A percentile compares a stretch with the other conserved stretches of the same genome.
phyloP scores from a whole-genome alignment of 1,284 basidiomycete species.

The Fomitopsis palustris region DNA sequence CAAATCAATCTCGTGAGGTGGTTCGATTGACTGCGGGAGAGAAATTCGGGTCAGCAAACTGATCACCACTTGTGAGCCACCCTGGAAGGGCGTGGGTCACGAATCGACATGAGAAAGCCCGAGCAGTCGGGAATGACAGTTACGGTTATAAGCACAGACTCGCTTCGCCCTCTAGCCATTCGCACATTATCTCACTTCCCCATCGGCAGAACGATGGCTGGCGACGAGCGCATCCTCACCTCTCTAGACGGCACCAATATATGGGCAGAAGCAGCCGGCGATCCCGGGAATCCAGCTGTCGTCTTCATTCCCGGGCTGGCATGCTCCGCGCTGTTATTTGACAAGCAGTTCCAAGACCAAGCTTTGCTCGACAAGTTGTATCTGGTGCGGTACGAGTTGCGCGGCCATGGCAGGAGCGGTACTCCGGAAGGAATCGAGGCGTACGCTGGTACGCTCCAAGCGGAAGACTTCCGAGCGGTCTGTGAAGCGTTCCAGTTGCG shows the following conservation, averaged over 20 bases:
- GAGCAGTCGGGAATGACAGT: too few relatives aligned
- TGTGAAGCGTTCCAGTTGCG: constrained; percentile 28
- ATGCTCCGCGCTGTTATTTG: constrained; percentile 33
- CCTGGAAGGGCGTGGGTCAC: too few relatives aligned
- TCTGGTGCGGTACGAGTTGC: constrained; percentile 33
- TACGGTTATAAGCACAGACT: too few relatives aligned
- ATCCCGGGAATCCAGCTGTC: constrained; percentile 34
- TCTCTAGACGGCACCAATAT: constrained; percentile 27
- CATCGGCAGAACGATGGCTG: too few relatives aligned
- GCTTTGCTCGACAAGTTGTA: constrained; percentile 30
- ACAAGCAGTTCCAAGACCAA: constrained; percentile 34
- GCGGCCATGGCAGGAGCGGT: constrained; percentile 30
- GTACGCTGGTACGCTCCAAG: constrained; percentile 28
- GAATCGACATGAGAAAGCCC: too few relatives aligned
- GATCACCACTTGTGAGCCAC: too few relatives aligned
- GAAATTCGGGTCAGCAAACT: too few relatives aligned
- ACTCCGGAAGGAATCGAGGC: constrained; percentile 21
- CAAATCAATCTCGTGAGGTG: too few relatives aligned
- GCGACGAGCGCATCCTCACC: too few relatives aligned
- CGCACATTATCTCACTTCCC: too few relatives aligned
- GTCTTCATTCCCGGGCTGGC: constrained; percentile 42
- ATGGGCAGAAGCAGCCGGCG: constrained; percentile 37
- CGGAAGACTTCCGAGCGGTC: constrained; percentile 34
- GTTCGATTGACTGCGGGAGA: too few relatives aligned
- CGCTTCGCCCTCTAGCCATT: too few relatives aligned